Conservation (phyloP, 129 eudicot species). For the Apium graveolens region DNA sequence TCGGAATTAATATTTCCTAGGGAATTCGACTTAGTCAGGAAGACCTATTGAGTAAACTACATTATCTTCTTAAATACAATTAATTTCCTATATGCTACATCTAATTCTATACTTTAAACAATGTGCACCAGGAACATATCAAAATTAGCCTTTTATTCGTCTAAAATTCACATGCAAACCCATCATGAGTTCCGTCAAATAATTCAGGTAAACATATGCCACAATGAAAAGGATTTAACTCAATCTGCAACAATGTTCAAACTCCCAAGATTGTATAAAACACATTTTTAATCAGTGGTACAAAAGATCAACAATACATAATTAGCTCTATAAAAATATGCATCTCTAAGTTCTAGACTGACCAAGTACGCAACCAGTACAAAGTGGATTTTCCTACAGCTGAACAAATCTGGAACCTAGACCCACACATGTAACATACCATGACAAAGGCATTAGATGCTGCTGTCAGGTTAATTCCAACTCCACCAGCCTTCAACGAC, state of each 20-base stretch:
- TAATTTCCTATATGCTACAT: neutral
- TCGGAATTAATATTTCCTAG: neutral
- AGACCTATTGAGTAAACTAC: neutral
- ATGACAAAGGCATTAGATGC: conserved; percentile 95
- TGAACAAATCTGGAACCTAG: neutral
- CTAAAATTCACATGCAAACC: neutral
- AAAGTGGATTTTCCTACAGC: too few species aligned
- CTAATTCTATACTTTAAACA: neutral
- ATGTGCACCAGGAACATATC: neutral
- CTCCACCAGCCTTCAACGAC: conserved; percentile 99
- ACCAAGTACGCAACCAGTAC: neutral
- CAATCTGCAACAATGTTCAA: neutral
- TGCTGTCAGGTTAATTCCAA: conserved; percentile 92
- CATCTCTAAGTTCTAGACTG: neutral
- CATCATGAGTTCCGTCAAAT: neutral
- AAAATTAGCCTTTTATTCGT: neutral
- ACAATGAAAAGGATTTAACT: neutral
- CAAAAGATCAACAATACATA: neutral
- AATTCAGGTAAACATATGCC: neutral
- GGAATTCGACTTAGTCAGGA: neutral
- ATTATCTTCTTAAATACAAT: neutral
- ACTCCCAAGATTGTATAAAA: neutral
- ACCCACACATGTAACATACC: conserved; percentile 31
- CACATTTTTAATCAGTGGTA: neutral
- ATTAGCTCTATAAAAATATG: neutral